phyloP scores from a whole-genome alignment of 129 eudicot genomes.

The Glebionis coronaria region DNA sequence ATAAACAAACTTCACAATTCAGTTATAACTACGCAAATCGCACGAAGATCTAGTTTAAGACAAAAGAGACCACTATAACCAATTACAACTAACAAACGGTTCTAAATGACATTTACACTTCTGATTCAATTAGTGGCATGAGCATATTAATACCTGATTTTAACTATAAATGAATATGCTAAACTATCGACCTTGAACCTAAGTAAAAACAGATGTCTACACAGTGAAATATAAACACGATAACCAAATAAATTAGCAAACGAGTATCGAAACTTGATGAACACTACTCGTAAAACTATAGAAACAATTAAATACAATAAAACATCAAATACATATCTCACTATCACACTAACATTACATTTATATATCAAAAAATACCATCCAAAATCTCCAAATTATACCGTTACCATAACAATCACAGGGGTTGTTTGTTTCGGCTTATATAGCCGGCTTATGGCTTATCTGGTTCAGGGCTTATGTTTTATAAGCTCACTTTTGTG shows the following conservation, averaged over 20 bases:
- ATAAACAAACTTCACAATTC: background rate
- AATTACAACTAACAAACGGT: constrained; percentile 10
- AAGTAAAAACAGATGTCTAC: constrained; percentile 5
- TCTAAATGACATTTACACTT: background rate
- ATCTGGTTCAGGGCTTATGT: too few relatives aligned
- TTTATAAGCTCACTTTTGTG: too few relatives aligned
- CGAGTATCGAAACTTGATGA: constrained; percentile 1
- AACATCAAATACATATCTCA: background rate
- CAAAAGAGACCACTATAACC: background rate
- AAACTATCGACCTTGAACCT: constrained; percentile 5
- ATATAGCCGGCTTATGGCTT: too few relatives aligned
- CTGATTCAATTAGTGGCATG: too few relatives aligned
- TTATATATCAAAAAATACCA: too few relatives aligned
- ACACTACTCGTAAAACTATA: background rate
- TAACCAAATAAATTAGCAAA: constrained; percentile 15
- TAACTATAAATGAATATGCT: too few relatives aligned
- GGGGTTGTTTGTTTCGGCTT: too few relatives aligned
- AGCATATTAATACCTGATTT: too few relatives aligned
- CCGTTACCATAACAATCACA: too few relatives aligned
- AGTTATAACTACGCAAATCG: background rate
- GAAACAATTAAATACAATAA: background rate
- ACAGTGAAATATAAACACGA: background rate
- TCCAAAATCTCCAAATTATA: too few relatives aligned
- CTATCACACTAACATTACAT: too few relatives aligned
- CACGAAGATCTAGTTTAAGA: constrained; percentile 3